These are phyloP conservation scores for Myxozyma monticola DNA, from an alignment of 805 yeast species.

Conservation along the genomic window DNA sequence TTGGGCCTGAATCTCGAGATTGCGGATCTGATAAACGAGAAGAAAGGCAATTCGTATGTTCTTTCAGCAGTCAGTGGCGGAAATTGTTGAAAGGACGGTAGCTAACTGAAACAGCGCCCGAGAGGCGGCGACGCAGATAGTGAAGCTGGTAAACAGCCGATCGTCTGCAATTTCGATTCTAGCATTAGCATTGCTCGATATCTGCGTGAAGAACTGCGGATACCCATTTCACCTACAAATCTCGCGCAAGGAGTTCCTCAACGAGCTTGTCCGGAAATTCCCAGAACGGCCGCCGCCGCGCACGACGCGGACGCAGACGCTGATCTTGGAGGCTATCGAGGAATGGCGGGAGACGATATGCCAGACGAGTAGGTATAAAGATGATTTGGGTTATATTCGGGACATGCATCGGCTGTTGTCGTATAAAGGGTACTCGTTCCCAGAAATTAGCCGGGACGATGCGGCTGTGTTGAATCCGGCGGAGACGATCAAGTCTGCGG, in stretches of 20 bases:
- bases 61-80: no score
- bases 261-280: conserved; percentile 87
- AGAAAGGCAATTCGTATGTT: conserved; percentile 68
- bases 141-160: conserved; percentile 73
- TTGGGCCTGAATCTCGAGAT: conserved; percentile 85
- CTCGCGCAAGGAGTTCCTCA: conserved; percentile 89
- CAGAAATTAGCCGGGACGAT: conserved; percentile 86
- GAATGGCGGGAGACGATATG: conserved; percentile 98
- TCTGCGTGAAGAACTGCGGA: conserved; percentile 95
- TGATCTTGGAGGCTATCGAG: conserved; percentile 85
- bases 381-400: conserved; percentile 85
- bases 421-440: conserved; percentile 85
- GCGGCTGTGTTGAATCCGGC: conserved; percentile 90
- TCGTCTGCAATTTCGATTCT: conserved; percentile 82
- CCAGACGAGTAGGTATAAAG: conserved; percentile 82
- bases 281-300: conserved; percentile 93
- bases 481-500: conserved; percentile 60
- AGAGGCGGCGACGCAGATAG: conserved; percentile 88
- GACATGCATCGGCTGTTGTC: conserved; percentile 92
- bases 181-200: conserved; percentile 80
- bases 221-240: conserved; percentile 95
- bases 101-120: conserved; percentile 56
- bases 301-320: conserved; percentile 77
- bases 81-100: no score
- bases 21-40: conserved; percentile 88